phyloP scores from a whole-genome alignment of 768 basidiomycete genomes.

The Amanita muscaria region DNA sequence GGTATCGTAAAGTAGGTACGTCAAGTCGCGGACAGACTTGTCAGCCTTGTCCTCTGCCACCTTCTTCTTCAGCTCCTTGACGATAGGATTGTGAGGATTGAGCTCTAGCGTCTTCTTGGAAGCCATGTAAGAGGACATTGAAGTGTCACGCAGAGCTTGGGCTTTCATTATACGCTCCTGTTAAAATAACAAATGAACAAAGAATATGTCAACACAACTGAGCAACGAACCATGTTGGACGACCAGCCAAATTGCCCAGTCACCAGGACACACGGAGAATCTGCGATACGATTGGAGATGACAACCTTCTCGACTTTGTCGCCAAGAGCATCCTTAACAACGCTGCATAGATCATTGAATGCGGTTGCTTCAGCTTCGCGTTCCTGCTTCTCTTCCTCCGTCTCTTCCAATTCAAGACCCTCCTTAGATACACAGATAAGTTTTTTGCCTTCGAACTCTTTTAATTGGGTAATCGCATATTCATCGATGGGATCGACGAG shows the following conservation, averaged over 20 bases:
- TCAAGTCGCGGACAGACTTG: slow-evolving; percentile 96
- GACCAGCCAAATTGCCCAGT: slow-evolving; percentile 99
- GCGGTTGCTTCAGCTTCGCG: slow-evolving; percentile 82
- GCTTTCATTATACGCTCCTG: slow-evolving; percentile 99
- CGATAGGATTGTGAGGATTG: slow-evolving; percentile 84
- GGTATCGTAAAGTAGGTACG: slow-evolving; percentile 94
- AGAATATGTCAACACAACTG: neutral
- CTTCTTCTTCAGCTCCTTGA: slow-evolving; percentile 94
- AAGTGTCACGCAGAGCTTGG: slow-evolving; percentile 91
- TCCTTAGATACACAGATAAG: slow-evolving; percentile 98
- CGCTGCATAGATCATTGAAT: slow-evolving; percentile 82
- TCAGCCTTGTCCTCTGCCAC: slow-evolving; percentile 96
- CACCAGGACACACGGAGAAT: slow-evolving; percentile 94
- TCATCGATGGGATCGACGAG: slow-evolving; percentile 99
- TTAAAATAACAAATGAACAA: neutral
- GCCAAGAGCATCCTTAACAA: slow-evolving; percentile 96
- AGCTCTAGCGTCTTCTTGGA: slow-evolving; percentile 97
- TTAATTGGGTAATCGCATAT: slow-evolving; percentile 96
- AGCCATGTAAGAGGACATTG: slow-evolving; percentile 99
- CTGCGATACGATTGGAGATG: slow-evolving; percentile 94
- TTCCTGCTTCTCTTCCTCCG: slow-evolving; percentile 89
- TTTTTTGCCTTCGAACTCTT: slow-evolving; percentile 98
- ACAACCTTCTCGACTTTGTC: slow-evolving; percentile 99
- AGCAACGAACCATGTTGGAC: slow-evolving; percentile 79
- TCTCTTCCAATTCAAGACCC: slow-evolving; percentile 98